Base-by-base conservation (phyloP, 129 eudicot genomes). In the Dittrichia graveolens region DNA sequence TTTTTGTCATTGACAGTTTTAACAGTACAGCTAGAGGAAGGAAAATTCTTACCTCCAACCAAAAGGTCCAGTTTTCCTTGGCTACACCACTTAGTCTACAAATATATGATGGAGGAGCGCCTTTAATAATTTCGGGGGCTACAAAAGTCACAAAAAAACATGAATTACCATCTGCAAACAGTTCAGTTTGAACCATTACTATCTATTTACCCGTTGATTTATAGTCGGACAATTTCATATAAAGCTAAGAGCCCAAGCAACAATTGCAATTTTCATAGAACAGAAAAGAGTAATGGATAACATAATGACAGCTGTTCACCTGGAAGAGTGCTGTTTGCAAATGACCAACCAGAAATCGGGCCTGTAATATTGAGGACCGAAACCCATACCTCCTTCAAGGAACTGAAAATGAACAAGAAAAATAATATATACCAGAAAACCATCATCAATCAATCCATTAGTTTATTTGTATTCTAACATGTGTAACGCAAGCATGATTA, bases 311-410 rank as follows among this genome's bases (percentile, higher is more conserved):
- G 48, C 35, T 15, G 65, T 65, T 80, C 55, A 95, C 99, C 97
- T 90, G 97, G 97, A 70, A 95, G 78, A 52, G 47, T 75, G 71
- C 61, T 70, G 78, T 90, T 76, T 57, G 97, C 96, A 72, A 95
- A 86, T 38, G 99, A 95, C 99, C 99, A 95, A 74, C 84, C 79
- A 54, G 90, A 87, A 71, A 95, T 60, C 7, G 97, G 97, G 71
- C 99, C 97, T n/a, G 97, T 95, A 57, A 95, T 79, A 80, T 95
- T 95, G 41, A 95, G 96, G 49, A 95, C 99, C 35, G 97, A 85
- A 66, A 95, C 99, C 97, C 94, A 95, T 41, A 90, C 97, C 88
- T 95, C 97, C 81, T 88, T 81, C 67, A 88, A 79, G 68, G 99
- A 95, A 74, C 99, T 95, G 85, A 81, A 71, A 71, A 77, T 50